Base-by-base conservation (phyloP, 495 filamentous ascomycete genomes). In the Margaritispora aquatica region DNA sequence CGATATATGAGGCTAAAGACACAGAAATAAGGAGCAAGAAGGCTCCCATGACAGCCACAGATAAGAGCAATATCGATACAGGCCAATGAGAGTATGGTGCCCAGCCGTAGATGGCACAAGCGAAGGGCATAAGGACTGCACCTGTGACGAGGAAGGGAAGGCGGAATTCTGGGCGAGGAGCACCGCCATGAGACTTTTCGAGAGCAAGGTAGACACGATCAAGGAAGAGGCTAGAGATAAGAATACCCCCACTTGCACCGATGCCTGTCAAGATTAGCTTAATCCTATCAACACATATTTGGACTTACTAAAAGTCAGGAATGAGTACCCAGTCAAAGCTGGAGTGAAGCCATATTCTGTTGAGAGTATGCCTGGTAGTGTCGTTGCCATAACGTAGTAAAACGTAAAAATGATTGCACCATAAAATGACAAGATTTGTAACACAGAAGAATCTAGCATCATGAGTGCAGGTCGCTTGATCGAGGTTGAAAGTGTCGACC, bases 201-300 rank as follows among this genome's bases (percentile, higher is more conserved):
- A 83, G 70, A n/a, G 62, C 70, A 29, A 75, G 65, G 66, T 82
- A 83, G 60, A 82, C 77, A 27, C 72, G 69, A 68, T 85, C 81
- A 1, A 84, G 67, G 34, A 66, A 60, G 38, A 60, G 31, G 61
- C 79, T 80, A 65, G 74, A 75, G 15, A 74, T 29, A 2, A 77
- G n/a, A 2, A 80, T 74, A 58, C 75, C 77, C 29, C 78, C 10
- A 20, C 66, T 58, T 0, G 80, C 82, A 23, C 82, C 82, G 47
- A 79, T 51, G 36, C 77, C 81, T 83, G 55, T 20, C 13, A 9
- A 38, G 19, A 0, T 19, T 19, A 69, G 76, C 59, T 23, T 13
- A 44, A 24, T 21, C 15, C 7, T 1, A 10, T 53, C 11, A 5
- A 49, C 22, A 22, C 4, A 21, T 22, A 24, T 17, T 19, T 15